Conservation (phyloP, 129 eudicot species). For the Arctium lappa region DNA sequence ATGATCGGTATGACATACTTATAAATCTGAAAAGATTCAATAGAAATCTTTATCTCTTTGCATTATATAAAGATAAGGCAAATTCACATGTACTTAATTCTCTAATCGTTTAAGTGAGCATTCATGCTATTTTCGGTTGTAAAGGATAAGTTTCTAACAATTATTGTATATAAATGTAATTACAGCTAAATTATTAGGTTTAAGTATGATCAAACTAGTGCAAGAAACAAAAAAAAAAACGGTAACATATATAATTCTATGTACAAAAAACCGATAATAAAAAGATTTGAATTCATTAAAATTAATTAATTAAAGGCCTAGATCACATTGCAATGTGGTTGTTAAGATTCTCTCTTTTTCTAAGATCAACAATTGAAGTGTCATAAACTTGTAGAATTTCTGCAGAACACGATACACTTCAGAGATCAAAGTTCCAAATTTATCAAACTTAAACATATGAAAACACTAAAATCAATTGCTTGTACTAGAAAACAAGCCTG, state of each 20-base stretch:
- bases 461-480: not conserved
- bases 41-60: too few species aligned
- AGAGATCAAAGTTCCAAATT: not conserved
- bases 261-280: not conserved
- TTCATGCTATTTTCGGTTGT: not conserved
- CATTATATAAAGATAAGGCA: too few species aligned
- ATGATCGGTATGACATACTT: too few species aligned
- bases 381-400: not conserved
- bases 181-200: not conserved
- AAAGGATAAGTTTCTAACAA: not conserved
- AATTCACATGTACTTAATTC: too few species aligned
- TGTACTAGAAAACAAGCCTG: not conserved
- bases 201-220: too few species aligned
- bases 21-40: too few species aligned
- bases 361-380: not conserved
- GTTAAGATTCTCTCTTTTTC: not conserved
- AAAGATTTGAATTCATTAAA: not conserved
- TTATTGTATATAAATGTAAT: not conserved
- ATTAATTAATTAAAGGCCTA: not conserved
- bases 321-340: not conserved
- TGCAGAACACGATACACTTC: not conserved
- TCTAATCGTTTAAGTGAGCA: not conserved
- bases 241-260: not conserved
- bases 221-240: not conserved
- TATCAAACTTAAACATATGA: not conserved